Conservation (phyloP, 225 moss, liverwort and hornwort species). For the Ulota crispa region DNA sequence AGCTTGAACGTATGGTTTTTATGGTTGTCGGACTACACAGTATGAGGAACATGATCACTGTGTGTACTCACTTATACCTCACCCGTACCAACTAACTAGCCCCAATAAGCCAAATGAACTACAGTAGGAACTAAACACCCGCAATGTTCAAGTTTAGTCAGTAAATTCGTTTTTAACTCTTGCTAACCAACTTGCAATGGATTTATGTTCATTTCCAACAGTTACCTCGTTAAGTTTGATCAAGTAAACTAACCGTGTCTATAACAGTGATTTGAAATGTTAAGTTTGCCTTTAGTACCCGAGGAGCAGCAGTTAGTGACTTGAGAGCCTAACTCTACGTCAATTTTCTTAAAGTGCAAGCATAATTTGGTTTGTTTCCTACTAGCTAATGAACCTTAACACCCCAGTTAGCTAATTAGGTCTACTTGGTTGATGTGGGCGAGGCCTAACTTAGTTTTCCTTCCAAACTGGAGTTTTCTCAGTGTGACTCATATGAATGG, state of each 20-base stretch:
- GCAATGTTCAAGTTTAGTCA: background rate
- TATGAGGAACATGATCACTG: background rate
- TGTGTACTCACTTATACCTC: background rate
- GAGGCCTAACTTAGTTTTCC: background rate
- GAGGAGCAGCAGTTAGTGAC: background rate
- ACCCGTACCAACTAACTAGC: background rate
- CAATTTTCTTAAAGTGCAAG: background rate
- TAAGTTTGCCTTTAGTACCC: background rate
- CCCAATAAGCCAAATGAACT: background rate
- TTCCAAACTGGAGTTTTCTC: slow-evolving; percentile 1
- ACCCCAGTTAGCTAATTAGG: background rate
- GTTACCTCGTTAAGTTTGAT: background rate
- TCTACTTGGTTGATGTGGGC: background rate
- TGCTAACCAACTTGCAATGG: background rate
- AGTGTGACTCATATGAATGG: slow-evolving; percentile 9
- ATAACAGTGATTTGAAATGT: background rate
- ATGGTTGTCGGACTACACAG: background rate
- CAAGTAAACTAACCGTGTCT: background rate
- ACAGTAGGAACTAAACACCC: background rate
- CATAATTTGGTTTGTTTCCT: background rate
- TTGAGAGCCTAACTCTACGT: background rate
- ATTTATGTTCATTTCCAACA: background rate
- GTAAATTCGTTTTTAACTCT: background rate
- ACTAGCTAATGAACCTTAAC: background rate
- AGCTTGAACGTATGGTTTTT: slow-evolving; percentile 4